Conservation (phyloP, 2,329 filamentous ascomycete species). For the Chrysoporthe puriensis region DNA sequence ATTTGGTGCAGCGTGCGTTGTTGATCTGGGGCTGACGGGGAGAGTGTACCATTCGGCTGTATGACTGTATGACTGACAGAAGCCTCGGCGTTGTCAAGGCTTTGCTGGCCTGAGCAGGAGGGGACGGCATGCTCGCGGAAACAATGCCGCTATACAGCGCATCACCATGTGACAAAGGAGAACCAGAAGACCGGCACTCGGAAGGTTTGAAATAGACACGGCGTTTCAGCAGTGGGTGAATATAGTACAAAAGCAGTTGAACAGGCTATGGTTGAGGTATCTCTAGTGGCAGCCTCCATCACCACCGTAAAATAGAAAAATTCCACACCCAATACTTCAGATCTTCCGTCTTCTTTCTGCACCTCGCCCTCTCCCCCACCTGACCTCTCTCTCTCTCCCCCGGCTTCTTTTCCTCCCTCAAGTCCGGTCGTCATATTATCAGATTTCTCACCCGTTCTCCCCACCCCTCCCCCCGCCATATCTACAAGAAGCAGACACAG, state of each 20-base stretch:
- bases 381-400: not conserved
- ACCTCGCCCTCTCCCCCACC: slow-evolving; percentile 4
- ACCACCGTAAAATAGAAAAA: slow-evolving; percentile 22
- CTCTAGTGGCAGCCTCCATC: slow-evolving; percentile 28
- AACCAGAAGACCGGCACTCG: not conserved
- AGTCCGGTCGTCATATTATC: slow-evolving; percentile 27
- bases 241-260: slow-evolving; percentile 30
- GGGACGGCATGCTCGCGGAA: not conserved
- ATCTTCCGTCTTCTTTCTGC: not conserved
- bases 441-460: slow-evolving; percentile 21
- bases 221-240: slow-evolving; percentile 17
- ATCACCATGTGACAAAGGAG: not conserved
- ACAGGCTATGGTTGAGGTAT: slow-evolving; percentile 31
- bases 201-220: slow-evolving; percentile 12
- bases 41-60: not conserved
- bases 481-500: slow-evolving; percentile 33
- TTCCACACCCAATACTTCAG: not conserved
- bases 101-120: no score
- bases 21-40: not conserved
- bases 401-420: slow-evolving; percentile 4
- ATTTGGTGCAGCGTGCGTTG: not conserved
- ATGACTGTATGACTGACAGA: not conserved
- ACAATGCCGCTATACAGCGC: not conserved
- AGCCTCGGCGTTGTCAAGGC: no score
- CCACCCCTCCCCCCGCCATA: slow-evolving; percentile 25